phyloP scores from a whole-genome alignment of 2,329 filamentous ascomycete species.

The Falciphora oryzae region DNA sequence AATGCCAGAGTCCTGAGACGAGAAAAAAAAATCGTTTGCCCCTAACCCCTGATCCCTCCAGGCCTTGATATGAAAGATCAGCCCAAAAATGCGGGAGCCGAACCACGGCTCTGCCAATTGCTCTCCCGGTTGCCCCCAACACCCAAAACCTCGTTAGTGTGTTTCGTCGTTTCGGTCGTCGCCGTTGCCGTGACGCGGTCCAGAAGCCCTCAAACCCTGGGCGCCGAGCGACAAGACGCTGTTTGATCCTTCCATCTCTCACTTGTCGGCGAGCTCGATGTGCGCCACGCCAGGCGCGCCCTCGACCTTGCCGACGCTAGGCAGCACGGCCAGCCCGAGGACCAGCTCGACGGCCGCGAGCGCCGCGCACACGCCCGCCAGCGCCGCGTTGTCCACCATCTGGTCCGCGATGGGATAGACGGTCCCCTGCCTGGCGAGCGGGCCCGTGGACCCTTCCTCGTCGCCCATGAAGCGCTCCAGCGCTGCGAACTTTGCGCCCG shows the following conservation, averaged over 20 bases:
- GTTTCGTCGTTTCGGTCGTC: neutral
- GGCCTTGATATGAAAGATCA: neutral
- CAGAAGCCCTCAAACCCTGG: too few species aligned
- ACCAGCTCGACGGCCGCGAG: constrained; percentile 12
- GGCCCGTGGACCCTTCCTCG: constrained; percentile 4
- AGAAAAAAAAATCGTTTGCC: neutral
- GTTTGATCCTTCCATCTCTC: neutral
- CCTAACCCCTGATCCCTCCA: neutral
- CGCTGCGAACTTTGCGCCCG: constrained; percentile 18
- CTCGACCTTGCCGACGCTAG: neutral
- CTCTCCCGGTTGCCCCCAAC: neutral
- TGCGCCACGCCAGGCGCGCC: constrained; percentile 1
- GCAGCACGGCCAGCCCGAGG: constrained; percentile 6
- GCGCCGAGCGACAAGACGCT: too few species aligned
- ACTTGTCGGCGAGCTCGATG: constrained; percentile 8
- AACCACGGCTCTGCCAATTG: neutral
- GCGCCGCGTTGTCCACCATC: constrained; percentile 19
- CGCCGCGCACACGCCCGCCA: constrained; percentile 17
- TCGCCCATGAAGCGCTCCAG: constrained; percentile 12
- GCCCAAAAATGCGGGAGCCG: neutral
- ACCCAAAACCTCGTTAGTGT: neutral
- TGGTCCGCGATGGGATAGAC: constrained; percentile 20
- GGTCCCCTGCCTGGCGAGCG: constrained; percentile 13
- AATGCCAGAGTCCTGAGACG: neutral
- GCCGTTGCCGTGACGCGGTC: neutral